These are phyloP conservation scores for Penicillium sp. DNA, from an alignment of 2,329 filamentous ascomycete species.

Conservation along the genomic window DNA sequence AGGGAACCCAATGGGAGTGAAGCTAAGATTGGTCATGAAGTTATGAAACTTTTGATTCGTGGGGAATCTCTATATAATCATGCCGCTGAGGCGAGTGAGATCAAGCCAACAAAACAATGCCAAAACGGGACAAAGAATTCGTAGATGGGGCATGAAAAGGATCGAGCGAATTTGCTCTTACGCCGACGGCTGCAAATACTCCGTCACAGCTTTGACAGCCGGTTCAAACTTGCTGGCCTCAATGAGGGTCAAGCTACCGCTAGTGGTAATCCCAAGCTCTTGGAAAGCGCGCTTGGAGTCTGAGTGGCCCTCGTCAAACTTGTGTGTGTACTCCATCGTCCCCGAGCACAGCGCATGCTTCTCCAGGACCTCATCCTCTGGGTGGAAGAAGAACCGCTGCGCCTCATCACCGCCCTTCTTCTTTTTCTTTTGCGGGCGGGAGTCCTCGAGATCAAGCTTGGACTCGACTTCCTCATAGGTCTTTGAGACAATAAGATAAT, in stretches of 20 bases:
- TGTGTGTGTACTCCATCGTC: constrained; percentile 71
- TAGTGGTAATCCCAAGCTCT: constrained; percentile 79
- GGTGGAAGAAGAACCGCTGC: constrained; percentile 83
- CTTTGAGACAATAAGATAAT: constrained; percentile 88
- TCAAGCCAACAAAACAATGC: not conserved
- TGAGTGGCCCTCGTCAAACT: constrained; percentile 67
- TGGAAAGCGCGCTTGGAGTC: constrained; percentile 94
- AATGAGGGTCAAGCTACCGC: constrained; percentile 79
- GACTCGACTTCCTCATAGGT: constrained; percentile 87
- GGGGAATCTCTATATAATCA: constrained; percentile 10
- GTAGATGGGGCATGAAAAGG: constrained; percentile 18
- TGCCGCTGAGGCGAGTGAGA: constrained; percentile 1
- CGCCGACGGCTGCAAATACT: constrained; percentile 53
- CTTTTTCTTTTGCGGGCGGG: constrained; percentile 61
- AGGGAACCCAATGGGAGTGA: constrained; percentile 47
- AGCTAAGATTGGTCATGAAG: constrained; percentile 9
- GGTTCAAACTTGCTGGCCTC: constrained; percentile 69
- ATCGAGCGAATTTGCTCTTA: constrained; percentile 4
- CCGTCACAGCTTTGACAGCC: constrained; percentile 68
- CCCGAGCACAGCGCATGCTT: constrained; percentile 65
- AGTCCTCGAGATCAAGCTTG: constrained; percentile 62
- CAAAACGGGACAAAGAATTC: constrained; percentile 10
- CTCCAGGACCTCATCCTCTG: constrained; percentile 86
- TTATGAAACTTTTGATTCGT: constrained; percentile 15
- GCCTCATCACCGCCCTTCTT: constrained; percentile 46